phyloP scores from a whole-genome alignment of 2,329 filamentous ascomycete genomes.

The Xylaria sp. region DNA sequence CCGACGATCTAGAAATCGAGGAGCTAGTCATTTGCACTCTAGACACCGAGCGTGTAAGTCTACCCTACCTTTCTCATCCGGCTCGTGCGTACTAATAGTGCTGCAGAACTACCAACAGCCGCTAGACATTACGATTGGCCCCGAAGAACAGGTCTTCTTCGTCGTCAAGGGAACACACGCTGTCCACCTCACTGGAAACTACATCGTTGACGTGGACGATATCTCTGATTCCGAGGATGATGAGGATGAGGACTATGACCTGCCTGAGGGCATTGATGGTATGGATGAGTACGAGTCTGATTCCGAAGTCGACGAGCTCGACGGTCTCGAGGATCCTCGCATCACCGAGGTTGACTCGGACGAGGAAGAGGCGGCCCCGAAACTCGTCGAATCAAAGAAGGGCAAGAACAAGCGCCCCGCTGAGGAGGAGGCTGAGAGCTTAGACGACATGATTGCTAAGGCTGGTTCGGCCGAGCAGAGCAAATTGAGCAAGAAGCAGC shows the following conservation, averaged over 20 bases:
- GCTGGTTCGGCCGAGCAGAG: constrained; percentile 70
- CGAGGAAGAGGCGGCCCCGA: constrained; percentile 77
- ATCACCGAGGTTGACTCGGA: constrained; percentile 85
- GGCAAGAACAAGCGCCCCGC: constrained; percentile 96
- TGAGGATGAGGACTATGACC: constrained; percentile 79
- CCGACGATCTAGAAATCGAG: constrained; percentile 75
- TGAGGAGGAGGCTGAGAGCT: constrained; percentile 72
- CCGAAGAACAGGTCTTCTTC: constrained; percentile 93
- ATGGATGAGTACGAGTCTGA: constrained; percentile 73
- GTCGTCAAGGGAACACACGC: constrained; percentile 89
- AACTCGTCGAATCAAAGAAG: constrained; percentile 69
- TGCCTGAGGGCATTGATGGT: constrained; percentile 82
- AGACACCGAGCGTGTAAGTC: constrained; percentile 85
- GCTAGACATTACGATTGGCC: constrained; percentile 89
- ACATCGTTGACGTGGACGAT: constrained; percentile 77
- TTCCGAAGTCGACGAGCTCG: constrained; percentile 79
- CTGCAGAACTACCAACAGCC: constrained; percentile 90
- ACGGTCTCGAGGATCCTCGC: constrained; percentile 80
- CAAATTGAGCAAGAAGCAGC: constrained; percentile 94
- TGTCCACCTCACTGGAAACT: constrained; percentile 95
- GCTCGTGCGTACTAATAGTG: constrained; percentile 43
- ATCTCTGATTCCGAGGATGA: constrained; percentile 70
- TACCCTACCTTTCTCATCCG: constrained; percentile 14
- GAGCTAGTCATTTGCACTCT: constrained; percentile 96
- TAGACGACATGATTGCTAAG: constrained; percentile 89